These are phyloP conservation scores for Benincasa hispida DNA, from an alignment of 306 rosid species.

Conservation along the genomic window DNA sequence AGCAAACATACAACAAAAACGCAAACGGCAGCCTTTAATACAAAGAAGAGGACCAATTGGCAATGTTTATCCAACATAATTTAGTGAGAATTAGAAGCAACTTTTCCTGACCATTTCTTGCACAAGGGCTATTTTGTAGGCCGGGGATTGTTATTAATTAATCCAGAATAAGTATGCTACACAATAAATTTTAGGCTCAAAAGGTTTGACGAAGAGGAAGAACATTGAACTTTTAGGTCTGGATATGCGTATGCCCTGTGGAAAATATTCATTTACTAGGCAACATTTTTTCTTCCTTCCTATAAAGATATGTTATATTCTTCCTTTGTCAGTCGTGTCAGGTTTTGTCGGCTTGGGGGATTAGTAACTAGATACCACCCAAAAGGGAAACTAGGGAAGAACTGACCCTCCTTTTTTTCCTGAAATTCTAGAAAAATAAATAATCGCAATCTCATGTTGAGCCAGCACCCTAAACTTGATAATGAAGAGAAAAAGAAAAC, in stretches of 20 bases:
- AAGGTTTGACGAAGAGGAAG: not conserved
- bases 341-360: not conserved
- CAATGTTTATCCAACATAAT: not conserved
- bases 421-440: not conserved
- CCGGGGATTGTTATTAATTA: not conserved
- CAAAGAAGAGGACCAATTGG: not conserved
- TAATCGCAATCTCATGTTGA: not conserved
- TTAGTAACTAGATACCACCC: not conserved
- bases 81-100: not conserved
- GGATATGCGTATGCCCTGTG: not conserved
- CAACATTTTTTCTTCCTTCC: not conserved
- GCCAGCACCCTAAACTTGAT: not conserved
- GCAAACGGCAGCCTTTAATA: not conserved
- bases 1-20: not conserved
- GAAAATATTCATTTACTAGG: not conserved
- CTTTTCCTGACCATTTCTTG: not conserved
- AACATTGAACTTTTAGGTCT: not conserved
- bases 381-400: not conserved
- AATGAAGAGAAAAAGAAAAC: not conserved
- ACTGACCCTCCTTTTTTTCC: not conserved
- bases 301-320: not conserved
- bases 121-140: not conserved
- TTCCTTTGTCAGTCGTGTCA: not conserved
- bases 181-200: not conserved
- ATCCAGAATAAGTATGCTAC: not conserved